Base-by-base conservation (phyloP, 2,329 filamentous ascomycete genomes). In the Volutella citrinella region DNA sequence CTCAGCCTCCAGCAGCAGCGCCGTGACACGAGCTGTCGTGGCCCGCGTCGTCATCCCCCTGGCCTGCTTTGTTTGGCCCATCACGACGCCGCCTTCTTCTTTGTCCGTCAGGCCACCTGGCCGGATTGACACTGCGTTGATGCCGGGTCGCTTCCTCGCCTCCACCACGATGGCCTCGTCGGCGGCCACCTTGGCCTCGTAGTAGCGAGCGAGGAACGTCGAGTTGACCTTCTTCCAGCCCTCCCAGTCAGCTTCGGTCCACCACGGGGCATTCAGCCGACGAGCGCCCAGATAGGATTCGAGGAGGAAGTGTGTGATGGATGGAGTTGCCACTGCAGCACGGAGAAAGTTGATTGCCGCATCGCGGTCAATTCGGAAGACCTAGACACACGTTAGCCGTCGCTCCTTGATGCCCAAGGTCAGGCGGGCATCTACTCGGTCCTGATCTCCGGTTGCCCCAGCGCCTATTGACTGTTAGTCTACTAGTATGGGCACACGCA, bases 261-360 rank as follows among this genome's bases (percentile, higher is more conserved):
- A 79, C 73, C 75, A 80, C 3, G 65, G 5, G 68, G 69, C 31
- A 60, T 63, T n/a, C 14, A 42, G 34, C 5, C 66, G 61, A 10
- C 80, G 68, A 11, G 72, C 69, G 32, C 64, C 63, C 5, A 79
- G 55, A 38, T 78, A 78, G 1, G 76, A 80, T 19, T 83, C 66
- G 44, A 81, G 67, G 30, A 84, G 60, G 57, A 80, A 81, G 40
- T 76, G 72, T 10, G 61, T 74, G 36, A 81, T 61, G 6, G 43
- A 23, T 10, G 44, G 38, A 10, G 42, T 44, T 19, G 44, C 50
- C 3, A 53, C 48, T 4, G 50, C 43, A 7, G 50, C 49, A 15
- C 47, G 38, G 7, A 36, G 24, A 23, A 53, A 53, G 44, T 42
- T 37, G 36, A 49, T 45, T 21, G 48, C 48, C 9, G 48, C 46